Evolutionary conservation across 2,329 filamentous ascomycete species (phyloP), one percentile per base, ranked within the genome.

Genomic region (Penicillium glabrum): DNA sequence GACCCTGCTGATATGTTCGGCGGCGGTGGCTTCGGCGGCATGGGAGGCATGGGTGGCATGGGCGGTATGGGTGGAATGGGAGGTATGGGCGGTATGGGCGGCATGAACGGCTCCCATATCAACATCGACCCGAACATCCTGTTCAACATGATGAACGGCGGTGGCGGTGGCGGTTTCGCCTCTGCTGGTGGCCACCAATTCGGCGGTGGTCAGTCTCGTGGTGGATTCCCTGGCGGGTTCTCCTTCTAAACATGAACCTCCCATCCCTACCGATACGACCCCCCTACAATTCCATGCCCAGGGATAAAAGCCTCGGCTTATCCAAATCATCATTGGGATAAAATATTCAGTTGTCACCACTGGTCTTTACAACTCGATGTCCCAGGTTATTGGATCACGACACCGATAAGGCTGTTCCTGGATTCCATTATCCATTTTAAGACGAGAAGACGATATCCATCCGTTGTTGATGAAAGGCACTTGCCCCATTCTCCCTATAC

Each of bases 1-100:
- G 93, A 97, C 71, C 90, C 91, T 3, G 83, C 86, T 51, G 93
- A 97, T 69, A 93, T 93, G 85, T 95, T 93, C 67, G 83, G 86
- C 53, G 85, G 86, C 13, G 83, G 86, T 52, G 85, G 86, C 45
- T 43, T 54, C 33, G 82, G 81, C 46, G 73, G 73, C 29, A 74
- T 77, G 39, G 67, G 67, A 52, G 72, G 73, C 11, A 74, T 77
- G 69, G 83, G 86, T 52, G 85, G 86, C 44, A 47, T 54, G 44
- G 82, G 81, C 46, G 73, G 73, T 26, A 74, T 77, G 39, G 67
- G 67, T 52, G 72, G 73, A 44, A 78, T 80, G 70, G 79, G 79
- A 35, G 80, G 80, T 10, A 74, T 77, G 70, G 84, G 84, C 45
- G 87, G 86, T 46, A 86, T 86, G 77, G 77, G 77, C 39, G 83